These are phyloP conservation scores for Ramularia endophylla DNA, from an alignment of 2,329 filamentous ascomycete species.

Conservation along the genomic window DNA sequence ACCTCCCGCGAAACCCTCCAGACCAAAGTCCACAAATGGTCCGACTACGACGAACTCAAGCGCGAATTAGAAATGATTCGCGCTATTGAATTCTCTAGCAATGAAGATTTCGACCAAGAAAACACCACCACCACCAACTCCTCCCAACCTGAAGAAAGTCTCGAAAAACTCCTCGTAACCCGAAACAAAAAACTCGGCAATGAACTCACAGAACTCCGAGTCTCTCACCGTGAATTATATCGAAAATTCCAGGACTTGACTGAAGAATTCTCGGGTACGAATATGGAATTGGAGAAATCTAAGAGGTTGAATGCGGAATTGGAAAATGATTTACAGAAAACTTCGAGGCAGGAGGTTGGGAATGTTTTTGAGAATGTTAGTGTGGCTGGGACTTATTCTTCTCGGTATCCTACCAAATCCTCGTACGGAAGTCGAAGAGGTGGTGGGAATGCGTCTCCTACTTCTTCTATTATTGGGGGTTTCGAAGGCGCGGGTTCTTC, in stretches of 20 bases:
- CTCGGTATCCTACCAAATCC: conserved; percentile 66
- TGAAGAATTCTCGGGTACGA: conserved; percentile 75
- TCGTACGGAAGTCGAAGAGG: conserved; percentile 55
- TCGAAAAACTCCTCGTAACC: conserved; percentile 85
- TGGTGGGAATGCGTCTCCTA: conserved; percentile 74
- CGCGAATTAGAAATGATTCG: conserved; percentile 94
- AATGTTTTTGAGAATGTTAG: conserved; percentile 87
- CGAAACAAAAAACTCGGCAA: conserved; percentile 96
- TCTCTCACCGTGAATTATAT: conserved; percentile 91
- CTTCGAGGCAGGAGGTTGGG: conserved; percentile 76
- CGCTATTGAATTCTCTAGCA: conserved; percentile 90
- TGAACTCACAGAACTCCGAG: conserved; percentile 84
- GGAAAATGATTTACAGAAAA: conserved; percentile 81
- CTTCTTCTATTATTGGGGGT: conserved; percentile 97
- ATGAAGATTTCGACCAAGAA: conserved; percentile 61
- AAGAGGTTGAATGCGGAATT: conserved; percentile 80
- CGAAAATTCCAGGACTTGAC: conserved; percentile 71
- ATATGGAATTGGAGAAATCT: conserved; percentile 78
- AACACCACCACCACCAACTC: conserved; percentile 30
- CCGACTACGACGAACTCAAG: conserved; percentile 93
- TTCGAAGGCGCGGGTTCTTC: conserved; percentile 58
- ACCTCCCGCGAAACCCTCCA: conserved; percentile 77
- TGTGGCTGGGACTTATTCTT: conserved; percentile 84
- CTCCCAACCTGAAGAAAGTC: conserved; percentile 63
- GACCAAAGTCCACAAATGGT: conserved; percentile 78